These are phyloP conservation scores for Ceratocystis diversiconidia DNA, from an alignment of 2,329 filamentous ascomycete genomes.

Conservation along the genomic window DNA sequence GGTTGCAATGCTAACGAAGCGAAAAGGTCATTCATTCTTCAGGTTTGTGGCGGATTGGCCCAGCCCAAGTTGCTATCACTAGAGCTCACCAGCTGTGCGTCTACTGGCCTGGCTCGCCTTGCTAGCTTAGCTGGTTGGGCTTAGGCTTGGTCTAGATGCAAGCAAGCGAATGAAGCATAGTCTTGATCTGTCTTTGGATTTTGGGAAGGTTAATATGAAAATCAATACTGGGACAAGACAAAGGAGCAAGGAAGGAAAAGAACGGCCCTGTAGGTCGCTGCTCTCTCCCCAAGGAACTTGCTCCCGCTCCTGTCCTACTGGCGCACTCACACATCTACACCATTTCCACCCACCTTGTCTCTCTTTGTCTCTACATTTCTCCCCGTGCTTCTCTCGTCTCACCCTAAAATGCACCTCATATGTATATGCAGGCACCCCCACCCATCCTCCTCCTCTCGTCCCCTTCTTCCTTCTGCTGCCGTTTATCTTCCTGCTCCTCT, in stretches of 20 bases:
- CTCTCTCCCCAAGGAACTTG: background rate
- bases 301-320: background rate
- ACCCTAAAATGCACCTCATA: background rate
- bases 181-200: background rate
- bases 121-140: background rate
- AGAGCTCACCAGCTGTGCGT: background rate
- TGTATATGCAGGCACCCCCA: constrained; percentile 4
- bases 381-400: background rate
- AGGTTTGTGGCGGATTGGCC: background rate
- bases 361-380: background rate
- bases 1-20: background rate
- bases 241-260: background rate
- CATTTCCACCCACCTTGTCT: constrained; percentile 1
- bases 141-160: background rate
- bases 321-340: background rate
- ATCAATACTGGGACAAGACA: background rate
- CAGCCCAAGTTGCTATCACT: background rate
- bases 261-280: background rate
- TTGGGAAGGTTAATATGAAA: background rate
- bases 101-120: background rate
- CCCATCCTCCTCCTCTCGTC: constrained; percentile 3
- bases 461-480: background rate
- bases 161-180: background rate
- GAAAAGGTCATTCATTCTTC: background rate
- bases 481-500: background rate